Evolutionary conservation across 2,329 filamentous ascomycete species (phyloP), one percentile per base, ranked within the genome.

Genomic region (Colletotrichum chrysophilum): DNA sequence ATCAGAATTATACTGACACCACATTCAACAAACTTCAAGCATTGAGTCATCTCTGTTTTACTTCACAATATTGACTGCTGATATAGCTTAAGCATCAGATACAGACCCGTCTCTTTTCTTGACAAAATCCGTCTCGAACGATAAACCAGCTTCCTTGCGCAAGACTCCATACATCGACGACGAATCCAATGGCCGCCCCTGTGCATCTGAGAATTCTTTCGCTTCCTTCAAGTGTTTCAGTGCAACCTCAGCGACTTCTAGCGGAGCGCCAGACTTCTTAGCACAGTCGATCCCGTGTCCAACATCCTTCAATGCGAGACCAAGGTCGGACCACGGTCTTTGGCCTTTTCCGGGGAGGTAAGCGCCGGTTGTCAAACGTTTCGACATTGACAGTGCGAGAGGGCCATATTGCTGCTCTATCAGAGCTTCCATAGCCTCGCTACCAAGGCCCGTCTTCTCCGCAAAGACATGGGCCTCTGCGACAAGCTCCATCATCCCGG

Each of bases 271-370:
- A 0, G 80, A 80, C 2, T 84, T 81, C 64, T 82, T 80, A 2
- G 88, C 89, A 32, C 85, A 83, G 7, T 80, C 80, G 14, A 90
- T 84, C 0, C 87, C 89, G 78, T 89, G 87, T 0, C 86, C 84
- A 0, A 90, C 88, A 77, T 91, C 89, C 74, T 91, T 90, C 9
- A 90, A 83, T 0, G 87, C 89, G 5, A 91, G 80, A 26, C 86
- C 84, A 4, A 91, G 74, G 48, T 88, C 88, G 1, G 88, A 90
- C 83, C 84, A 87, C 3, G 88, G 88, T 32, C 82, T 78, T 30
- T 85, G 79, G 0, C 79, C 84, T 7, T 67, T 70, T 0, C 78
- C 79, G 2, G 85, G 85, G 76, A 83, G 80, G 66, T 86, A 87
- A 10, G 84, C 83, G 4, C 85, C 85, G 0, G 82, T 82, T 0